A percentile compares a stretch with the other conserved stretches of the same genome.
These are phyloP conservation scores for Leishmania gerbilli DNA, from an alignment of 208 protist species.

Conservation along the genomic window DNA sequence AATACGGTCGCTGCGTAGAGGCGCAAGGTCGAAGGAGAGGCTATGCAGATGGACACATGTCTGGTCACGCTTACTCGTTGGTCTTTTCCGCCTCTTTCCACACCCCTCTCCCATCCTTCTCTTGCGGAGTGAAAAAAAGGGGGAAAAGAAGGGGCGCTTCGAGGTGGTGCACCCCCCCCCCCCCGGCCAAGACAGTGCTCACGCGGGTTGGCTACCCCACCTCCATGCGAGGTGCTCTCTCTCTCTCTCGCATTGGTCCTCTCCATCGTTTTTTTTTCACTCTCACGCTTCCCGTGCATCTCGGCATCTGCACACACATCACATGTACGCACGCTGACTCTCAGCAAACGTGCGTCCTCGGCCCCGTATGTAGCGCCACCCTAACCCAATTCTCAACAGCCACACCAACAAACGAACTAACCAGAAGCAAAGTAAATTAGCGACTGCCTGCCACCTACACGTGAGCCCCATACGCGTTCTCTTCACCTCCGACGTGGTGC, in stretches of 20 bases:
- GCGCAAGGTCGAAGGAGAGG: background rate
- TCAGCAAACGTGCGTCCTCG: background rate
- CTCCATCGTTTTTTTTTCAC: background rate
- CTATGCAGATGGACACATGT: background rate
- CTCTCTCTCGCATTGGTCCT: background rate
- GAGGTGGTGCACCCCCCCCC: too few species aligned
- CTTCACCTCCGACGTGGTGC: background rate
- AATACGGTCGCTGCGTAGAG: background rate
- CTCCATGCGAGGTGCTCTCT: background rate
- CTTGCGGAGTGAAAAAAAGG: background rate
- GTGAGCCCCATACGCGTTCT: background rate
- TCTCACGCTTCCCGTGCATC: background rate
- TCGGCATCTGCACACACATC: background rate
- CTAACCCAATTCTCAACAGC: background rate
- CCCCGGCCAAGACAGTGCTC: background rate
- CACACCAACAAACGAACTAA: background rate
- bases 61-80: background rate
- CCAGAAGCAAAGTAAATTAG: background rate
- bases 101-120: background rate
- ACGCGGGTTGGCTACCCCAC: background rate
- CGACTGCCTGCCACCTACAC: background rate
- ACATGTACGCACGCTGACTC: background rate
- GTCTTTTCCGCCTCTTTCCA: background rate
- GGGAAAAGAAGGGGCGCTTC: background rate
- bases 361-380: background rate